Conservation (phyloP, 306 rosid species). For the Sicyos baderoa region DNA sequence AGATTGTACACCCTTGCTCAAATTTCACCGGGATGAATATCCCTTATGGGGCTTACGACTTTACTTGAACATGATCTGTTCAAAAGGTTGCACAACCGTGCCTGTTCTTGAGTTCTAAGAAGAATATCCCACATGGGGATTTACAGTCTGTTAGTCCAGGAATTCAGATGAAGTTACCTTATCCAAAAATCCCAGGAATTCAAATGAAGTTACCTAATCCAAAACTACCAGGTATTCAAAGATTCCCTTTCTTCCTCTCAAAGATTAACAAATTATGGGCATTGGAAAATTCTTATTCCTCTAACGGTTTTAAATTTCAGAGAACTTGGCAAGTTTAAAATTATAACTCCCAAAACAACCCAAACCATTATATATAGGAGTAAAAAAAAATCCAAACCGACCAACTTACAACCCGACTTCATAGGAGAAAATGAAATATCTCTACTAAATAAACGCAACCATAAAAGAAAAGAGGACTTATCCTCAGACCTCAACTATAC, state of each 20-base stretch:
- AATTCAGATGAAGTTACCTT: too few species aligned
- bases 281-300: neutral
- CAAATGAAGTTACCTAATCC: too few species aligned
- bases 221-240: neutral
- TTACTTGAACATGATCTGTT: too few species aligned
- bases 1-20: neutral
- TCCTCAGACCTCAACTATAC: neutral
- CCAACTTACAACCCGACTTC: neutral
- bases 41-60: neutral
- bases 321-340: neutral
- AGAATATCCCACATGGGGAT: neutral
- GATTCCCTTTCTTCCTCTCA: neutral
- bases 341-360: neutral
- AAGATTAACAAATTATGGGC: neutral
- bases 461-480: neutral
- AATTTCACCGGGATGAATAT: neutral
- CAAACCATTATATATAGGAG: neutral
- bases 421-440: neutral
- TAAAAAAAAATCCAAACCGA: neutral
- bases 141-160: neutral
- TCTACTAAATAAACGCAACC: neutral
- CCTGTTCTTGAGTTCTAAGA: too few species aligned
- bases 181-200: neutral
- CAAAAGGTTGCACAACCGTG: too few species aligned
- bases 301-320: neutral